phyloP scores from a whole-genome alignment of 305 asterid genomes.

The Fraxinus ornus region DNA sequence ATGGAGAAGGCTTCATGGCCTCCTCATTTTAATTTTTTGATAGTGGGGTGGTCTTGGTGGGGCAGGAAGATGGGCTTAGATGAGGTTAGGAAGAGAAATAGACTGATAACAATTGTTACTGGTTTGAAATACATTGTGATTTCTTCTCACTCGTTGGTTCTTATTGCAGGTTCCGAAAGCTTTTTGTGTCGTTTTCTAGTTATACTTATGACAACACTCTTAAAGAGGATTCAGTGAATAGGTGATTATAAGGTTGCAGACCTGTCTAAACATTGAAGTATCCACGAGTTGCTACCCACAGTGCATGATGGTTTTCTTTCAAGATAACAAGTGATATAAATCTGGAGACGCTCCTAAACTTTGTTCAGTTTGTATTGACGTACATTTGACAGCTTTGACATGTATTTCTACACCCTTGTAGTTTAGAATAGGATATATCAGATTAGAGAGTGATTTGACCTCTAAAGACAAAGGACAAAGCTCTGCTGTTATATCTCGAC shows the following conservation, averaged over 20 bases:
- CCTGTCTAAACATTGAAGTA: background rate
- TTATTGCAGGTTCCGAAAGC: constrained; percentile 76
- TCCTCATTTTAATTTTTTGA: background rate
- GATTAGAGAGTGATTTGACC: background rate
- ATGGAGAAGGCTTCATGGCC: background rate
- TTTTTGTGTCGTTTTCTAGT: constrained; percentile 78
- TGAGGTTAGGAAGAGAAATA: background rate
- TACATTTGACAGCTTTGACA: background rate
- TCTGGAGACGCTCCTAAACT: background rate
- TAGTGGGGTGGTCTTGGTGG: background rate
- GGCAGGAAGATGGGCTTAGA: background rate
- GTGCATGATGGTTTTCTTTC: too few relatives aligned
- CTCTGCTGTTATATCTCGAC: background rate
- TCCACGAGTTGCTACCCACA: too few relatives aligned
- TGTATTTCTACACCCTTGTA: background rate
- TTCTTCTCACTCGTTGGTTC: constrained; percentile 2
- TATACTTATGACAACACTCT: constrained; percentile 74
- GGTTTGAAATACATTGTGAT: background rate
- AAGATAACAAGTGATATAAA: too few relatives aligned
- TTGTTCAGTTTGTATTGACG: background rate
- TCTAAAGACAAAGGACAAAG: background rate
- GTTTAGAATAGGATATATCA: background rate
- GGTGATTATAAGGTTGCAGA: background rate
- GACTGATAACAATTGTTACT: background rate
- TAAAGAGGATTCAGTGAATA: constrained; percentile 43